Base-by-base conservation (phyloP, 2,329 filamentous ascomycete genomes). In the Trematosphaeria pertusa region DNA sequence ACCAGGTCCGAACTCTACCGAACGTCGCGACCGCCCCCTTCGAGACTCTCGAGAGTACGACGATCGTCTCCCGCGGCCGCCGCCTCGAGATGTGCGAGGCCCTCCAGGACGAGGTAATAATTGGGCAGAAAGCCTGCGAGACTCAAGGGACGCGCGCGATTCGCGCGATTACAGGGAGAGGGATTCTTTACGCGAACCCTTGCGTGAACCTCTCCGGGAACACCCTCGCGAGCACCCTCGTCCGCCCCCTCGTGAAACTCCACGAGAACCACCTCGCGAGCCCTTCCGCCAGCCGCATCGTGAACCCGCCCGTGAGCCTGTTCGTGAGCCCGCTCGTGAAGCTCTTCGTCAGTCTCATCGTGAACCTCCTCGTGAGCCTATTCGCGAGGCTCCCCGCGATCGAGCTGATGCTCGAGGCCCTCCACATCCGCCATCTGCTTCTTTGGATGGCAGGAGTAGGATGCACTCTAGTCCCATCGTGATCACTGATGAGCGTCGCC, bases 1-100 rank as follows among this genome's bases (percentile, higher is more conserved):
- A 15, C 36, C 49, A 26, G 47, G 39, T 43, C 42, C 51, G 9
- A n/a, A n/a, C n/a, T n/a, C n/a, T n/a, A 18, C 46, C 9, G 69
- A 74, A 21, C 64, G 66, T 32, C 69, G 68, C 37, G 67, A 65
- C 14, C 70, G 67, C 61, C 32, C 50, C 21, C 50, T 43, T 21
- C 54, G 67, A 48, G 69, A 73, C 24, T 10, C 52, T 18, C 62
- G 69, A 15, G 70, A 71, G 2, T 69, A 69, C 21, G 70, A 73
- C 10, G 68, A 73, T 12, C 67, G 70, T 21, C 31, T 52, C 21
- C 60, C 71, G 57, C 67, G 70, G 22, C 62, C 58, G 24, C 65
- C 64, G 17, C 60, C 62, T 8, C 61, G 70, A 40, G 71, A 74
- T 43, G 36, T 43, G 11, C 62, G 66, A 22, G 59, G 52, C 20